Percentiles rank a stretch among this genome's conserved stretches.
These are phyloP conservation scores for Podospora didyma DNA, from an alignment of 495 filamentous ascomycete species.

Conservation along the genomic window DNA sequence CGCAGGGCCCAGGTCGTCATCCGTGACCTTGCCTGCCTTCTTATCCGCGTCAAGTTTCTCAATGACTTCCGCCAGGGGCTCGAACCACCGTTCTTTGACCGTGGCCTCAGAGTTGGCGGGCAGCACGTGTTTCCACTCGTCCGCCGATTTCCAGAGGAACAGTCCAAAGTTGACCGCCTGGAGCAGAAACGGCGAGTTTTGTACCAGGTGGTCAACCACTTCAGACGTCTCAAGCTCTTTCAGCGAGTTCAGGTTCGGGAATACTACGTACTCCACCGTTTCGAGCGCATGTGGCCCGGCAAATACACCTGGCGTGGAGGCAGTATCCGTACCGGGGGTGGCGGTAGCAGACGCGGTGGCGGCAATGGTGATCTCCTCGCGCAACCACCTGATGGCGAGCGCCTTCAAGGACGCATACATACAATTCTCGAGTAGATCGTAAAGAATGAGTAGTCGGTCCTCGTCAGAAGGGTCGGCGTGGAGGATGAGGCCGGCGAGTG, in stretches of 20 bases:
- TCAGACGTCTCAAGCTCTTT: conserved; percentile 20
- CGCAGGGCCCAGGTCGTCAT: conserved; percentile 16
- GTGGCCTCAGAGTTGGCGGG: conserved; percentile 40
- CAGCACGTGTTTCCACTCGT: conserved; percentile 34
- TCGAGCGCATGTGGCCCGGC: conserved; percentile 48
- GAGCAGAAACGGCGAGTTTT: conserved; percentile 39
- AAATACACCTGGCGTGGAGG: conserved; percentile 47
- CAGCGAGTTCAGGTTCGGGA: conserved; percentile 33
- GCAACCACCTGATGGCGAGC: conserved; percentile 80
- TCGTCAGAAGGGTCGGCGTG: conserved; percentile 71
- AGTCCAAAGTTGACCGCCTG: conserved; percentile 49
- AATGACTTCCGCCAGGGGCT: conserved; percentile 43
- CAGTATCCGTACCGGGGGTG: conserved; percentile 2
- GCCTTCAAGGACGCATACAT: conserved; percentile 74
- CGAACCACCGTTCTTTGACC: conserved; percentile 49
- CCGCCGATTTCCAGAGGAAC: conserved; percentile 40
- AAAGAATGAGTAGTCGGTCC: conserved; percentile 70
- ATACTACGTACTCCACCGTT: conserved; percentile 40
- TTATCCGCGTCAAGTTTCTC: conserved; percentile 38
- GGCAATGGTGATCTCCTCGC: conserved; percentile 69
- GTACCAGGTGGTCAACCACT: conserved; percentile 30
- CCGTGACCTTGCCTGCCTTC: conserved; percentile 17
- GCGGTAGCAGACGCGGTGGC: neutral
- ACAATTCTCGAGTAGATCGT: conserved; percentile 76
- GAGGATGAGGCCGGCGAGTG: conserved; percentile 66